Evolutionary conservation across 2,329 filamentous ascomycete genomes (phyloP), one percentile per base, ranked within the genome.

Genomic region (Pleomassaria siparia): DNA sequence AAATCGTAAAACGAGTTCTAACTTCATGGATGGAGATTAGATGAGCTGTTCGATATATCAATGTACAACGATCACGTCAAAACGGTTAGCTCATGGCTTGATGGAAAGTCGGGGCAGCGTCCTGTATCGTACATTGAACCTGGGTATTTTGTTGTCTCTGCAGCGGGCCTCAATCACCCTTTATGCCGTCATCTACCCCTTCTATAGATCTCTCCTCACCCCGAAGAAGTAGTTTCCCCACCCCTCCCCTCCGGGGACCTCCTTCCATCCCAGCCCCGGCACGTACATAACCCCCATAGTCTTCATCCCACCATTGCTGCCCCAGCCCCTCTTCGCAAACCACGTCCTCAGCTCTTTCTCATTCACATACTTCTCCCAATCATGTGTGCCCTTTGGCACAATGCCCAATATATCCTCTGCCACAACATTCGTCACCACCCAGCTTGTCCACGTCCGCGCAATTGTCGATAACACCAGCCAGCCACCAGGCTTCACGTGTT

Each of bases 141-240:
- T 51, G 56, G 59, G 56, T 62, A 64, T 64, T 58, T 55, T 49
- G 49, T 58, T 49, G 50, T 40, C 35, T 46, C 13, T n/a, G n/a
- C n/a, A n/a, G n/a, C n/a, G n/a, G n/a, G n/a, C n/a, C n/a, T n/a
- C n/a, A n/a, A n/a, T n/a, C n/a, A 21, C 39, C n/a, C 15, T 28
- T n/a, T 20, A 32, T 13, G 13, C 16, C 30, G 20, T 21, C n/a
- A 39, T 28, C 29, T n/a, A 45, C 29, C 28, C 22, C 30, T 41
- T 9, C 46, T 52, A 50, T 28, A 18, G 37, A 29, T 54, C 59
- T 66, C 76, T 86, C 72, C 85, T 82, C 35, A 96, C 85, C 8
- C 83, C 94, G 70, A 96, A 95, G 72, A 99, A 97, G 74, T 97
- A 99, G 71, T 99, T 99, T 9, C 92, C 92, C 64, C 89, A 83